Evolutionary conservation across 305 asterid species (phyloP).

Genomic region (Solanum hybrid): DNA sequence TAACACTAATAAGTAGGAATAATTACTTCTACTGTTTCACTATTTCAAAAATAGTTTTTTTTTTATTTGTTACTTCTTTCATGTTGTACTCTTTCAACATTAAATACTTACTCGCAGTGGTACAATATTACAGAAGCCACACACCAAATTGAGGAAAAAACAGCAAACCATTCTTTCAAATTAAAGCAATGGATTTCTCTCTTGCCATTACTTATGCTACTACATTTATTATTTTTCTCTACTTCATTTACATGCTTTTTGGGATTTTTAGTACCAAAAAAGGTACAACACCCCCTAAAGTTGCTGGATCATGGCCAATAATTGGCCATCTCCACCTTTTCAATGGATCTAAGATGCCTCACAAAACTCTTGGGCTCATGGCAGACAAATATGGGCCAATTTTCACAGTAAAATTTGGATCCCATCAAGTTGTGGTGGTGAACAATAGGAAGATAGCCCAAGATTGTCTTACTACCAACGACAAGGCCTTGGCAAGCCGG

Average conservation of each 20-base stretch:
- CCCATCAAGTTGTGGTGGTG: slow-evolving; percentile 15
- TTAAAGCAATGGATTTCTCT: not conserved
- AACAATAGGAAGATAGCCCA: slow-evolving; percentile 21
- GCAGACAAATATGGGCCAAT: slow-evolving; percentile 35
- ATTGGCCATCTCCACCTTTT: slow-evolving; percentile 28
- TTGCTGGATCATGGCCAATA: slow-evolving; percentile 31
- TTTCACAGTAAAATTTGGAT: slow-evolving; percentile 24
- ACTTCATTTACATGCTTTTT: not conserved
- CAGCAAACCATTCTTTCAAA: not conserved
- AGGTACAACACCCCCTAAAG: slow-evolving; percentile 16
- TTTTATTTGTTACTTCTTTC: not conserved
- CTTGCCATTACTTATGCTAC: not conserved
- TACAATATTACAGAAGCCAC: not conserved
- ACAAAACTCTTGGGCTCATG: slow-evolving; percentile 18
- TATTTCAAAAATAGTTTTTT: too few relatives aligned
- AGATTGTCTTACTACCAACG: slow-evolving; percentile 9
- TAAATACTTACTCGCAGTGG: not conserved
- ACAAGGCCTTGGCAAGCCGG: not conserved
- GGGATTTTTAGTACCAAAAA: not conserved
- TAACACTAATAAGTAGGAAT: not conserved
- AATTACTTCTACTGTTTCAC: too few relatives aligned
- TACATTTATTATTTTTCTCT: not conserved
- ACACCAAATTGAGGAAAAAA: not conserved
- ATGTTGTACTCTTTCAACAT: not conserved
- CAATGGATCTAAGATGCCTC: slow-evolving; percentile 18